Evolutionary conservation across 345 rosid species (phyloP), one percentile per base, ranked within the genome.

Genomic region (Mangifera indica): DNA sequence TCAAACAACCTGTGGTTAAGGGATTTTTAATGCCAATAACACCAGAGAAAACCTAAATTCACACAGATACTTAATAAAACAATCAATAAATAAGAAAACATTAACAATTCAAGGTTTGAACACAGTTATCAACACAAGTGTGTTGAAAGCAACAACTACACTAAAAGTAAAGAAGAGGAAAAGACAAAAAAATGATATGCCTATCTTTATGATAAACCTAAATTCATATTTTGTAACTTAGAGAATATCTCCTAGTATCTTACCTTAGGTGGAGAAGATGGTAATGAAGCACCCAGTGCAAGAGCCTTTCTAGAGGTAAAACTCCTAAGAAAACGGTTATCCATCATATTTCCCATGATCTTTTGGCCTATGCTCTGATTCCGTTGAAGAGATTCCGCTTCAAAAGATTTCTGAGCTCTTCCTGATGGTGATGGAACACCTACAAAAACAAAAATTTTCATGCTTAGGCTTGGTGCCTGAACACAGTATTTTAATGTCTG

Each of bases 321-420:
- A 80, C 78, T 91, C 83, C 98, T 87, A 49, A 87, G 81, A 66
- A 95, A 89, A 61, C 90, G 74, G 82, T 87, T 95, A 80, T 92
- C 98, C 93, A 92, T 92, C 84, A 93, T 79, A 71, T 89, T 89
- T 53, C 90, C 94, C 85, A 90, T 85, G 67, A 90, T 75, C 73
- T 91, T 85, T 79, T 89, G 99, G 67, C 99, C 97, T 59, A 92
- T 46, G 20, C 96, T 92, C 78, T 95, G 97, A 82, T 68, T 89
- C 60, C 87, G 88, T 72, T 84, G 96, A 37, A 91, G 51, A 77
- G 67, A 77, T 60, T 74, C 80, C 60, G 84, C 86, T 63, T 87
- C 96, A 40, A 75, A 83, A 74, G 84, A 79, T 70, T 87, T 89
- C 73, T 85, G 91, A 26, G 83, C 10, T 81, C 89, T 82, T 79